Evolutionary conservation across 2,329 filamentous ascomycete genomes (phyloP).

Genomic region (Monosporascus sp.): DNA sequence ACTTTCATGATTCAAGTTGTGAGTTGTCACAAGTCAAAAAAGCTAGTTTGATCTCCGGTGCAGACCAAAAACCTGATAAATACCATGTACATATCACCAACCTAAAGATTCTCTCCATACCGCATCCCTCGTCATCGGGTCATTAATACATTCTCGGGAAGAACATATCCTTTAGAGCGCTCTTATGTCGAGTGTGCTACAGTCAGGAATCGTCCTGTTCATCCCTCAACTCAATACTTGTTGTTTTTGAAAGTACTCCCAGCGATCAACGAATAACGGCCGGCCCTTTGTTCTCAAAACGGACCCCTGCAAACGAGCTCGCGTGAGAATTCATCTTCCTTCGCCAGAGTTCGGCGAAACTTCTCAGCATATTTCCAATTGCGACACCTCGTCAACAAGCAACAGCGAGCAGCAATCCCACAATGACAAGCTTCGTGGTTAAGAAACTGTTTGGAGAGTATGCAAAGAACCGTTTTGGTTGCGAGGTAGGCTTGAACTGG

Average conservation of each 20-base stretch:
- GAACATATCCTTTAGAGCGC: too few relatives aligned
- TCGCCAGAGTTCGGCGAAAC: neutral
- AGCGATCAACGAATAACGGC: too few relatives aligned
- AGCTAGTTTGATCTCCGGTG: neutral
- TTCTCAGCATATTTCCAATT: neutral
- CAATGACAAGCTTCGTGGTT: neutral
- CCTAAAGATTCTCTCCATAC: neutral
- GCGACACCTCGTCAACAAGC: neutral
- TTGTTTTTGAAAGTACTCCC: too few relatives aligned
- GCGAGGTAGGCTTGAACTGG: conserved; percentile 7
- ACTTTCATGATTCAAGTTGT: neutral
- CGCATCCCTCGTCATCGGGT: neutral
- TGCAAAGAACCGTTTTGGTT: conserved; percentile 1
- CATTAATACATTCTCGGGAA: too few relatives aligned
- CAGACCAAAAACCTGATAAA: neutral
- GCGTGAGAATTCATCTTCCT: neutral
- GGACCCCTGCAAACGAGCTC: too few relatives aligned
- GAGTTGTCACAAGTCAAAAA: neutral
- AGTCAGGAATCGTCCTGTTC: too few relatives aligned
- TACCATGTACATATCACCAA: neutral
- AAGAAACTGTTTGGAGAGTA: neutral
- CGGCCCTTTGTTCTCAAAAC: too few relatives aligned
- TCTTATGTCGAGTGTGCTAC: too few relatives aligned
- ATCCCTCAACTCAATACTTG: too few relatives aligned
- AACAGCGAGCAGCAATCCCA: neutral